These are phyloP conservation scores for Candida adriatica DNA, from an alignment of 805 yeast species.

Conservation along the genomic window DNA sequence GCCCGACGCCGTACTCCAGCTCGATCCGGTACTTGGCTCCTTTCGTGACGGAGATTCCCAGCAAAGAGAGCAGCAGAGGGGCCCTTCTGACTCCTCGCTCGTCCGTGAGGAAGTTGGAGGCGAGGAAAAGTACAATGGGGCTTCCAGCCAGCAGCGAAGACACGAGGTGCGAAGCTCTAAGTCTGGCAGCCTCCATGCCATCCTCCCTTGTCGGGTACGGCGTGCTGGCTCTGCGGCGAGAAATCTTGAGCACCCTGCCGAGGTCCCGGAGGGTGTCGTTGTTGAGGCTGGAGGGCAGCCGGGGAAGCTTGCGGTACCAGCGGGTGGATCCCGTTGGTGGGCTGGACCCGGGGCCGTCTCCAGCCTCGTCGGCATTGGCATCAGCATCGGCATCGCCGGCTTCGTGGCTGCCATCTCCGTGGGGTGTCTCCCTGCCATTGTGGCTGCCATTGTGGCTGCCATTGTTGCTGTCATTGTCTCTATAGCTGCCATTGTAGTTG, in stretches of 20 bases:
- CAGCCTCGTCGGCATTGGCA: too few relatives aligned
- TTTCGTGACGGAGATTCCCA: conserved; percentile 59
- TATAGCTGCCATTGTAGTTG: neutral
- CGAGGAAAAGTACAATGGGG: conserved; percentile 69
- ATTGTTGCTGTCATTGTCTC: neutral
- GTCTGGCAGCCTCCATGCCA: conserved; percentile 21
- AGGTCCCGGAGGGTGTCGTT: conserved; percentile 21
- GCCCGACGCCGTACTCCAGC: conserved; percentile 86
- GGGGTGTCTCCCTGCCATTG: conserved; percentile 1
- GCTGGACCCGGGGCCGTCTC: too few relatives aligned
- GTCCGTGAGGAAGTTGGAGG: conserved; percentile 69
- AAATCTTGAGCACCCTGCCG: conserved; percentile 23
- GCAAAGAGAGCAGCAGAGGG: conserved; percentile 68
- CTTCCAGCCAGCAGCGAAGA: conserved; percentile 55
- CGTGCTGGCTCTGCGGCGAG: too few relatives aligned
- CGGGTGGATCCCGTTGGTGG: too few relatives aligned
- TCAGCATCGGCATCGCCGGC: too few relatives aligned
- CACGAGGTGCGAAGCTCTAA: conserved; percentile 37
- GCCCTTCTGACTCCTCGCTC: conserved; percentile 74
- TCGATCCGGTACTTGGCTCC: conserved; percentile 56
- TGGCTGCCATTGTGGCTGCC: neutral
- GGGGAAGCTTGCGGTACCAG: conserved; percentile 20
- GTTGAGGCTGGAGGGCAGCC: conserved; percentile 11
- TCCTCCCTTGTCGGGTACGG: too few relatives aligned
- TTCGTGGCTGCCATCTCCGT: too few relatives aligned